phyloP scores from a whole-genome alignment of 2,329 filamentous ascomycete genomes.

The Penicillium sp. region DNA sequence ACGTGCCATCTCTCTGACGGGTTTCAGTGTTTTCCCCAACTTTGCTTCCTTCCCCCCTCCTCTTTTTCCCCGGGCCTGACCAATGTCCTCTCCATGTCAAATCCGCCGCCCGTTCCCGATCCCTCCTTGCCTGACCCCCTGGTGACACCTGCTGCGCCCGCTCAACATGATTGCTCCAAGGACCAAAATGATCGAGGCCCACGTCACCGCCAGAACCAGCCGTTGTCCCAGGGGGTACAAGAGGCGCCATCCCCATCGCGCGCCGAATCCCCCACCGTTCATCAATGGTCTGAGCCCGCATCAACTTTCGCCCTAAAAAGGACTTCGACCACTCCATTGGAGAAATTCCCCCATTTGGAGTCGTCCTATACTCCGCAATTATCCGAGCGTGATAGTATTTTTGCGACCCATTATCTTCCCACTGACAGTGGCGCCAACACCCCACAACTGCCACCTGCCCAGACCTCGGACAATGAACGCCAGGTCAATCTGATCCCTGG shows the following conservation, averaged over 20 bases:
- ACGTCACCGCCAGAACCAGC: slow-evolving; percentile 34
- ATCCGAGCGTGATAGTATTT: slow-evolving; percentile 59
- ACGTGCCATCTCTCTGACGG: slow-evolving; percentile 1
- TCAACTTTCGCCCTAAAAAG: slow-evolving; percentile 34
- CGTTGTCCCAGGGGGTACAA: slow-evolving; percentile 27
- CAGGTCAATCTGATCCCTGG: slow-evolving; percentile 30
- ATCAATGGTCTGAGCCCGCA: slow-evolving; percentile 30
- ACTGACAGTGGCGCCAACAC: slow-evolving; percentile 45
- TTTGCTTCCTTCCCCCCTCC: slow-evolving; percentile 15
- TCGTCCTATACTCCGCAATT: slow-evolving; percentile 45
- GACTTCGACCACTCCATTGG: slow-evolving; percentile 29
- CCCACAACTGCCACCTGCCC: slow-evolving; percentile 32
- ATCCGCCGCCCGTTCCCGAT: slow-evolving; percentile 40
- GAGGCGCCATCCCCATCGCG: slow-evolving; percentile 29
- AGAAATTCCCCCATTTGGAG: slow-evolving; percentile 25
- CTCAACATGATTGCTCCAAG: slow-evolving; percentile 36
- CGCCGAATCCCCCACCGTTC: slow-evolving; percentile 34
- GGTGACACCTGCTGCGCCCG: slow-evolving; percentile 43
- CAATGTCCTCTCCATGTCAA: slow-evolving; percentile 51
- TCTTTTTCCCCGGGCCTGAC: slow-evolving; percentile 28
- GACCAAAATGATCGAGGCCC: slow-evolving; percentile 25
- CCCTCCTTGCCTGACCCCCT: slow-evolving; percentile 38
- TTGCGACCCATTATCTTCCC: slow-evolving; percentile 55
- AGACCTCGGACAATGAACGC: slow-evolving; percentile 27
- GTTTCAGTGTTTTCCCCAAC: slow-evolving; percentile 10